A percentile compares a stretch with the other conserved stretches of the same genome.
These are phyloP conservation scores for Angomonas ambiguus DNA, from an alignment of 208 protist species.

Conservation along the genomic window DNA sequence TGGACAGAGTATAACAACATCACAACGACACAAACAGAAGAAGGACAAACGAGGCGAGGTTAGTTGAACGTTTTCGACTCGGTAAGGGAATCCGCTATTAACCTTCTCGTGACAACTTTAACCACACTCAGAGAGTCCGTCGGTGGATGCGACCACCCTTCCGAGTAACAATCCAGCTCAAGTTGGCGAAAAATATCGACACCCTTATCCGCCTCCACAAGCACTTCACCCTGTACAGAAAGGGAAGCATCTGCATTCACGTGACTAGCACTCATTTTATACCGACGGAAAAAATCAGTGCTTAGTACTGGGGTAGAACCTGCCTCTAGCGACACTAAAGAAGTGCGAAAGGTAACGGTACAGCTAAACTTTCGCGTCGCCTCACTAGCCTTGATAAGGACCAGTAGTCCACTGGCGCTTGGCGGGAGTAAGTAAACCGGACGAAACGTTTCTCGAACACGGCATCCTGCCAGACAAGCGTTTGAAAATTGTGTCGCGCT, in stretches of 20 bases:
- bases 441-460: not conserved
- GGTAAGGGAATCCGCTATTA: not conserved
- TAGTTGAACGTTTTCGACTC: too few species aligned
- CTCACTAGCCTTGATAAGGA: not conserved
- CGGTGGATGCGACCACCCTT: not conserved
- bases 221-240: not conserved
- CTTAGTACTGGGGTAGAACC: not conserved
- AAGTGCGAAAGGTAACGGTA: not conserved
- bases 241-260: not conserved
- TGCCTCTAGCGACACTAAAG: not conserved
- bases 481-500: not conserved
- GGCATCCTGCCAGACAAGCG: not conserved
- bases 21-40: not conserved
- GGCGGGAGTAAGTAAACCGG: not conserved
- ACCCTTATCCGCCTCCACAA: not conserved
- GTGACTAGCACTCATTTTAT: not conserved
- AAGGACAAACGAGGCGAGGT: not conserved
- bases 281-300: not conserved
- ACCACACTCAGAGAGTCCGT: not conserved
- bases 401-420: not conserved
- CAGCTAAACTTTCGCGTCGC: not conserved
- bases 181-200: not conserved
- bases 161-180: not conserved
- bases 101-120: not conserved
- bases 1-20: too few species aligned